Conservation (phyloP, 2,329 filamentous ascomycete genomes). For the Helotiales sp. region DNA sequence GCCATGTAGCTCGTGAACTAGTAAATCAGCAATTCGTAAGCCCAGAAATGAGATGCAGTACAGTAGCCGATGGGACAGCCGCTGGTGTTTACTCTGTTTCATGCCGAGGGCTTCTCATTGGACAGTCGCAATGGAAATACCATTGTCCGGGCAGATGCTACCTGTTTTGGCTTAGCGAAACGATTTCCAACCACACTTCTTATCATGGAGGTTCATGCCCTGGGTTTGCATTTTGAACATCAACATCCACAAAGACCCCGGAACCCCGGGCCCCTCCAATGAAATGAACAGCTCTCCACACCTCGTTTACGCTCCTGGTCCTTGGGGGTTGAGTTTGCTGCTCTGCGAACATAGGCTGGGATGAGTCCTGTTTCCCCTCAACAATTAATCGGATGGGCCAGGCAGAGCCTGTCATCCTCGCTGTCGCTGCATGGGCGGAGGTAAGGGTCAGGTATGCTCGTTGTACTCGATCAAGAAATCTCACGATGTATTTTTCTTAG, state of each 20-base stretch:
- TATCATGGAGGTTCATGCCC: background rate
- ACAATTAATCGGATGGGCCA: background rate
- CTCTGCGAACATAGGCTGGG: too few relatives aligned
- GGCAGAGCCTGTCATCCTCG: background rate
- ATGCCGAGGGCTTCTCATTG: background rate
- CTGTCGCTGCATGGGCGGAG: background rate
- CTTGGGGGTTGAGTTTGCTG: too few relatives aligned
- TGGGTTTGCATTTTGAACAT: background rate
- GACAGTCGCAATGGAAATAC: constrained; percentile 14
- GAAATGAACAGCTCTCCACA: constrained; percentile 1
- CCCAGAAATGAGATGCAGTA: background rate
- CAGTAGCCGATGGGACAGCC: background rate
- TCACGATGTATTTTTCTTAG: background rate
- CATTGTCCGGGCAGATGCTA: constrained; percentile 18
- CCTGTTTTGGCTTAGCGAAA: constrained; percentile 15
- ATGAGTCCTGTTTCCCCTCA: background rate
- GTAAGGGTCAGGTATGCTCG: background rate
- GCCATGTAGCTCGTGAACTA: background rate
- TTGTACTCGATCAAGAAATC: background rate
- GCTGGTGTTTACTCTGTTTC: background rate
- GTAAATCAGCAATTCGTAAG: background rate
- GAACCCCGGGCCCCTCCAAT: background rate
- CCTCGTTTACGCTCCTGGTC: constrained; percentile 4
- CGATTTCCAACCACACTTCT: background rate
- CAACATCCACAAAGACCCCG: constrained; percentile 11